Evolutionary conservation across 1,139 yeast genomes (phyloP), one percentile per base, ranked within the genome.

Genomic region (Sugiyamaella novakii): DNA sequence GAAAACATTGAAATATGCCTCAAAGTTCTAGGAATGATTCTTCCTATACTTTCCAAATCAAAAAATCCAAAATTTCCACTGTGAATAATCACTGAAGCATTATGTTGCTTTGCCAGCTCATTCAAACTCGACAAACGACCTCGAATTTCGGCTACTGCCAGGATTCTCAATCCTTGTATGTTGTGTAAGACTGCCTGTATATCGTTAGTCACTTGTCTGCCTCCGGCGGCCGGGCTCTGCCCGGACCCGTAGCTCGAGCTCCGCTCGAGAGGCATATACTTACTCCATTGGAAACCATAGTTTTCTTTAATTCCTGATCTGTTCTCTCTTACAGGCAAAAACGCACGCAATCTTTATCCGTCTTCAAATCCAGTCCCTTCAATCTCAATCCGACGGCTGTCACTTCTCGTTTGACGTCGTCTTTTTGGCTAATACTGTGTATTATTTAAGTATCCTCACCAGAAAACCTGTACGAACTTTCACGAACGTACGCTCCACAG

Each of bases 31-130:
- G 41, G 62, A 7, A 70, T 58, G 48, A 83, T 78, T 54, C 77
- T 71, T 8, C 67, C 69, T n/a, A 84, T 73, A 30, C 87, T 79
- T 14, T 75, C 76, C 30, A 68, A 67, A 60, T 84, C 85, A 70
- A 86, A 81, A 62, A 86, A 84, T 12, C 95, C 95, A 68, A 86
- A 85, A 57, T 83, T 84, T 12, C 94, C 94, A 1, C 89, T 82
- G 62, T 85, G 94, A 12, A 86, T 71, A 28, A 86, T 76, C 24
- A 75, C 59, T 35, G 75, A 73, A 1, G 84, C 84, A 2, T 65
- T 54, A 56, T 76, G 70, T 48, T 67, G 62, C 10, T 55, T 55
- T 0, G 81, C 84, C 28, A 80, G 69, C 24, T 61, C 66, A 59
- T 80, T 80, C 51, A 80, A 59, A 19, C 67, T 64, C 1, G 77